Percentiles rank a stretch among this genome's conserved stretches.
These are phyloP conservation scores for Naganishia albida DNA, from an alignment of 1,284 basidiomycete species.

Conservation along the genomic window DNA sequence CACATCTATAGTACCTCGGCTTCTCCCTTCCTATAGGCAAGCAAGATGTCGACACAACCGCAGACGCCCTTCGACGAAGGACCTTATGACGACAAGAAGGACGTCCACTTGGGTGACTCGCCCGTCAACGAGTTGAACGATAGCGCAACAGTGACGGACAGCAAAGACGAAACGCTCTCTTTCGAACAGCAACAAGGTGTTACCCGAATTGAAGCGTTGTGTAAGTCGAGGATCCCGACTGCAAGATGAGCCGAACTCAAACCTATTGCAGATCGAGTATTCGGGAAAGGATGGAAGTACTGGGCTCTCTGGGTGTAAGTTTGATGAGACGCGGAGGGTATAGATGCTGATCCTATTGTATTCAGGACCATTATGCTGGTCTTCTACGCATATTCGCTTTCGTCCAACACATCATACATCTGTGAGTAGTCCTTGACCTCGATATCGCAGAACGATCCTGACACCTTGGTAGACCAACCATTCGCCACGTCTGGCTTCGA, in stretches of 20 bases:
- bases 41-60: constrained; percentile 4
- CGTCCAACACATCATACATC: constrained; percentile 30
- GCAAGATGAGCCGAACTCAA: neutral
- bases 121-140: constrained; percentile 19
- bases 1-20: neutral
- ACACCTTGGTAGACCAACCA: constrained; percentile 25
- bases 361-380: constrained; percentile 28
- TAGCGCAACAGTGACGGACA: neutral
- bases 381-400: constrained; percentile 30
- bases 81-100: constrained; percentile 27
- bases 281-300: constrained; percentile 34
- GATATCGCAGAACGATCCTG: neutral
- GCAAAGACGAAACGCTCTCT: neutral
- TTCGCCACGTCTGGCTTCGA: constrained; percentile 50
- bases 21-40: neutral
- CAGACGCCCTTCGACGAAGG: constrained; percentile 14
- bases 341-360: neutral
- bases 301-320: constrained; percentile 33
- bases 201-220: constrained; percentile 33
- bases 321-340: too few relatives aligned
- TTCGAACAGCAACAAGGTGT: constrained; percentile 33
- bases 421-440: neutral
- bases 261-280: constrained; percentile 25
- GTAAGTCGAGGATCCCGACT: constrained; percentile 12
- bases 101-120: neutral